Evolutionary conservation across 1,139 yeast genomes (phyloP), one percentile per base, ranked within the genome.

Genomic region (Oligophagozyma castellii): DNA sequence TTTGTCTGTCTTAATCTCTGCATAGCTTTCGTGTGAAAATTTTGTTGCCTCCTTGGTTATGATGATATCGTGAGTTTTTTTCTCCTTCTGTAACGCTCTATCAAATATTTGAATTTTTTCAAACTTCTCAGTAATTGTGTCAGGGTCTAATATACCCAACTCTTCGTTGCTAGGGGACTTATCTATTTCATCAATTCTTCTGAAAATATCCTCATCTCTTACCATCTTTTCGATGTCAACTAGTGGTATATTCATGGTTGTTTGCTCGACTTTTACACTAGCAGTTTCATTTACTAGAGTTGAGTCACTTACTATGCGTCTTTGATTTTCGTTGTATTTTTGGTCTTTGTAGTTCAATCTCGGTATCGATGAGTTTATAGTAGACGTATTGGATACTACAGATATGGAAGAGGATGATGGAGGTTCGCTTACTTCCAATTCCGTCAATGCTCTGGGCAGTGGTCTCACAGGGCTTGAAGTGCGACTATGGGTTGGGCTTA

Each of bases 1-100:
- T 24, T 67, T 53, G 5, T 70, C 72, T 2, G 46, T 38, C 22
- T 70, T 46, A 8, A 69, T 62, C 4, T 65, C 71, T 2, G 73
- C 69, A 30, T 49, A 51, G 29, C 61, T 60, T 32, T 58, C 63
- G 7, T 31, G 31, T 5, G 53, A 43, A 27, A 48, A 47, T 26
- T 39, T 41, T 6, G 32, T 31, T 3, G 33, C 22, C 16, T 31
- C 38, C 13, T 29, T 29, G 5, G 34, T 36, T 3, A 37, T 39
- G 7, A 33, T 26, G 7, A 36, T 35, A 14, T 38, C 43, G 11
- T 37, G 38, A n/a, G 30, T 31, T 15, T 40, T 36, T 25, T 45
- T 44, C 29, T 38, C 42, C 30, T 36, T 37, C 28, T 39, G 41
- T 12, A 51, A 32, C 23, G 42, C 47, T 28, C 40, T 48, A 28